phyloP scores from a whole-genome alignment of 768 basidiomycete species.

The Russula ochroleuca region DNA sequence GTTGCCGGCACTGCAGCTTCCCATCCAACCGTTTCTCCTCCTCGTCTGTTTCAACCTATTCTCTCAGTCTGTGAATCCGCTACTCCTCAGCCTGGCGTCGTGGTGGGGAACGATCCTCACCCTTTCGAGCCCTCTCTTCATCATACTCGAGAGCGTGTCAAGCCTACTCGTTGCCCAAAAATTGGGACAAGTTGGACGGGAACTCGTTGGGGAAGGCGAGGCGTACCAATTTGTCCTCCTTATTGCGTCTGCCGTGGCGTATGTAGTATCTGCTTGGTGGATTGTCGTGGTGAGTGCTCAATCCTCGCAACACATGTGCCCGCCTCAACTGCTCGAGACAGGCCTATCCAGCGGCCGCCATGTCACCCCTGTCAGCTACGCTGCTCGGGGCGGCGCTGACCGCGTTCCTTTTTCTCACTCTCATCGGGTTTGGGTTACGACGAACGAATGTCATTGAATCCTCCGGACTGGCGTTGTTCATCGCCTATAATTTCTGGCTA shows the following conservation, averaged over 20 bases:
- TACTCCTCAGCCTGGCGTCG: constrained; percentile 50
- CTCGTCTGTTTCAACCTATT: constrained; percentile 85
- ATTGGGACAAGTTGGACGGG: constrained; percentile 71
- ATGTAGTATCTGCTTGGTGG: constrained; percentile 83
- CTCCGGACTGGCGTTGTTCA: constrained; percentile 77
- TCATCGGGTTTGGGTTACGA: constrained; percentile 85
- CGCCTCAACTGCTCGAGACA: constrained; percentile 31
- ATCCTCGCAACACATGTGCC: background rate
- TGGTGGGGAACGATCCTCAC: constrained; percentile 73
- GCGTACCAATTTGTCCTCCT: constrained; percentile 71
- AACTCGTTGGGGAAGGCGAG: constrained; percentile 68
- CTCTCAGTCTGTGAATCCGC: constrained; percentile 57
- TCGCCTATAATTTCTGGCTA: constrained; percentile 89
- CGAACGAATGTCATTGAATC: constrained; percentile 93
- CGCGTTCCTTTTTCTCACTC: constrained; percentile 82
- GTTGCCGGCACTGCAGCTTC: constrained; percentile 75
- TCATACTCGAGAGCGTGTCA: constrained; percentile 79
- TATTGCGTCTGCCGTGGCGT: constrained; percentile 71
- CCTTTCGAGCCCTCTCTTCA: constrained; percentile 71
- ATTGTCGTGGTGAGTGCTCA: constrained; percentile 62
- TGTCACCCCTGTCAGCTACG: constrained; percentile 83
- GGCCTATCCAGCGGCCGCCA: constrained; percentile 79
- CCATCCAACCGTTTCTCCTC: constrained; percentile 82
- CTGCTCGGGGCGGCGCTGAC: constrained; percentile 85
- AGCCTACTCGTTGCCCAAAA: constrained; percentile 80